Base-by-base conservation (phyloP, 2,329 filamentous ascomycete genomes). In the Phialophora tarda region DNA sequence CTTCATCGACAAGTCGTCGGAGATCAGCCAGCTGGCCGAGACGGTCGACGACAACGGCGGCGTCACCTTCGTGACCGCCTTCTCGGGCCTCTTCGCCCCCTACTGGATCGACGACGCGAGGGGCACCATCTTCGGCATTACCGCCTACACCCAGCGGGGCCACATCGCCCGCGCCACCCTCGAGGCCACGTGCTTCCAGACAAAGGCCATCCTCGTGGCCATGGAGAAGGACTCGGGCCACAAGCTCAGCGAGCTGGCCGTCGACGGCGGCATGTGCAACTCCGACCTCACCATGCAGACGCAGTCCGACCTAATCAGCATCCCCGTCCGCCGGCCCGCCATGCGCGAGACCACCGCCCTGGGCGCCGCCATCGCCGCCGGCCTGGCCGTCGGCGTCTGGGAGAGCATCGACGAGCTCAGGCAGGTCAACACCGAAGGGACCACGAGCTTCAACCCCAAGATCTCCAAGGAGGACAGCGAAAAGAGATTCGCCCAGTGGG, bases 91-190 rank as follows among this genome's bases (percentile, higher is more conserved):
- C 2, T 96, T 96, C 76, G 93, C 93, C 0, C 93, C 93, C 0
- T 96, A 97, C 78, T 97, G 93, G 93, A 94, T 96, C 68, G 92
- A 96, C 75, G 91, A 96, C 79, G 92, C 92, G 23, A 90, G 93
- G 77, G 93, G 93, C 66, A 96, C 93, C 4, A 87, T 95, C 63
- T 93, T 94, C 73, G 92, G 92, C 56, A 89, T 96, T 70, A 95
- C 92, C 0, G 90, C 93, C 73, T 90, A 93, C 80, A 97, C 93
- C 0, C 85, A 92, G 75, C 89, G 89, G 73, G 91, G 91, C 17
- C 93, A 97, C 77, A 92, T 97, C 73, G 92, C 92, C 53, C 89
- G 93, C 67, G 93, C 93, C 41, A 96, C 93, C 0, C 86, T 97
- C 61, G 93, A 97, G 79, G 92, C 93, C 4, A 93, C 91, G 44